Base-by-base conservation (phyloP, 345 rosid species). In the Hibiscus mutabilis region DNA sequence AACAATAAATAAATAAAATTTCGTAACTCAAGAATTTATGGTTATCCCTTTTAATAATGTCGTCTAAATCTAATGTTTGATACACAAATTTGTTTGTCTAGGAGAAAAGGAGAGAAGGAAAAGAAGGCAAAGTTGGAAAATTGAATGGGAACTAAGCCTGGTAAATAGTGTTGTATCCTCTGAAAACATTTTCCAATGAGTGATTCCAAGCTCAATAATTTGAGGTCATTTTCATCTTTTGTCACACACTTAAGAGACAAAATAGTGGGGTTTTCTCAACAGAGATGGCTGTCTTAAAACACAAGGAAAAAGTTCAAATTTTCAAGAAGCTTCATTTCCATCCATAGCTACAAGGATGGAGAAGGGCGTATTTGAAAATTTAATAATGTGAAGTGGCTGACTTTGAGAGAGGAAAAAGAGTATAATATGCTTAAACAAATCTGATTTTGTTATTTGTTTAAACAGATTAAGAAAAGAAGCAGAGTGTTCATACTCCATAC, bases 331-430 rank as follows among this genome's bases (percentile, higher is more conserved):
- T 49, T 49, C 16, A 49, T 49, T 25, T 4, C 53, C 53, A 40
- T 14, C 69, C 53, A 49, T 49, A 13, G 53, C n/a, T 14, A 49
- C 5, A 49, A 49, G 55, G 53, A 14, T 14, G 14, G n/a, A 64
- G 76, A 69, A 6, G 14, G 40, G 7, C 3, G 37, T 56, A 37
- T 33, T 63, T 21, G 27, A 70, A 61, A 68, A 51, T 74, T 79
- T 53, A 52, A 75, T 53, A 52, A 75, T 68, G 31, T 59, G 73
- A 71, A 77, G 61, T 75, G 59, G 79, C 77, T 73, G 69, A 69
- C 63, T 44, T 72, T 6, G n/a, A 13, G 29, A 57, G 33, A 11
- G 7, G 61, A 52, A 22, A 11, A 16, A 47, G 6, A 24, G 4
- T 64, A 64, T 15, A 44, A 44, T 44, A 44, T 5, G 3, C 33